A percentile compares a stretch with the other conserved stretches of the same genome.
Evolutionary conservation across 495 filamentous ascomycete genomes (phyloP).

Genomic region (Lentithecium fluviatile): DNA sequence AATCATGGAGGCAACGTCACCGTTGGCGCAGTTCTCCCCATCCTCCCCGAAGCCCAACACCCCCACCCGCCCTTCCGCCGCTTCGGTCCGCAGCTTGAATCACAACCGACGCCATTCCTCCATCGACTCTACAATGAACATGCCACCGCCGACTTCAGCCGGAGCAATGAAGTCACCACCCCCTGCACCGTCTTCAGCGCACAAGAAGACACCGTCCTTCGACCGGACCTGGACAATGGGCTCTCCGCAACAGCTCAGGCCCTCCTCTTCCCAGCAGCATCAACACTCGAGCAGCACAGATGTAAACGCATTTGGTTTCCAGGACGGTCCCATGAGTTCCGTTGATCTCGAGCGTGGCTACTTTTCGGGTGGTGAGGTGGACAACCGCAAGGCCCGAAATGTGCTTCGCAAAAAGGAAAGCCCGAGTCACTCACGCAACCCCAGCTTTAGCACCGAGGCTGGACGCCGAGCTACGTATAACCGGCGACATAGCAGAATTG

Average conservation of each 20-base stretch:
- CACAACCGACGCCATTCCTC: conserved; percentile 86
- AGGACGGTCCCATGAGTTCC: conserved; percentile 29
- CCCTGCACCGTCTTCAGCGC: conserved; percentile 42
- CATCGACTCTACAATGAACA: conserved; percentile 60
- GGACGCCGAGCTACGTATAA: conserved; percentile 26
- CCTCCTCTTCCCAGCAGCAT: conserved; percentile 35
- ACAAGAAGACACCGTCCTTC: conserved; percentile 83
- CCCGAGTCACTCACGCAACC: conserved; percentile 36
- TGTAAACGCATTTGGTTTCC: conserved; percentile 9
- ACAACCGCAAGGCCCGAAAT: conserved; percentile 67
- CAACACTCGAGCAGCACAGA: conserved; percentile 40
- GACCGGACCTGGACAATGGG: conserved; percentile 88
- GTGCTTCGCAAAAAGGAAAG: conserved; percentile 74
- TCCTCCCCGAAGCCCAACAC: conserved; percentile 35
- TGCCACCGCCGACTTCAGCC: conserved; percentile 20
- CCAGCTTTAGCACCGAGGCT: conserved; percentile 36
- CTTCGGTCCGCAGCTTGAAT: conserved; percentile 78
- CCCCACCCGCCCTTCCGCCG: conserved; percentile 61
- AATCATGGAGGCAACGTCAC: conserved; percentile 26
- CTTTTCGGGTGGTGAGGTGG: conserved; percentile 85
- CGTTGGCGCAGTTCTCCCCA: conserved; percentile 54
- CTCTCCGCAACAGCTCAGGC: conserved; percentile 37
- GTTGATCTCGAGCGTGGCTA: conserved; percentile 83
- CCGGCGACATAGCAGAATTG: conserved; percentile 34
- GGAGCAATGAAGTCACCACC: conserved; percentile 14